phyloP scores from a whole-genome alignment of 2,329 filamentous ascomycete genomes.

The Aureobasidium uvarum region DNA sequence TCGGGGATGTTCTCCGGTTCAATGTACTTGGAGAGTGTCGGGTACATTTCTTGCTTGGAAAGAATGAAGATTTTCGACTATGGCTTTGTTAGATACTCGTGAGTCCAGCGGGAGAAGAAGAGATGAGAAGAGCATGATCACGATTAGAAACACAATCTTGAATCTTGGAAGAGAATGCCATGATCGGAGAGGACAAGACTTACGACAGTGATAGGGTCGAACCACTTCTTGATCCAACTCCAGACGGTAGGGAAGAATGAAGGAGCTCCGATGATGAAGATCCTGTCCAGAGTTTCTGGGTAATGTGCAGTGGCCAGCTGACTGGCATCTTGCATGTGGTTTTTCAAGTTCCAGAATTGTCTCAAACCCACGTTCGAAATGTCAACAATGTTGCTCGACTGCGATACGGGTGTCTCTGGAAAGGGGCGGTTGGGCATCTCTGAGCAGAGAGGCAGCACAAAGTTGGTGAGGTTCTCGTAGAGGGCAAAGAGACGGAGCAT shows the following conservation, averaged over 20 bases:
- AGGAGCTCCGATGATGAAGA: constrained; percentile 86
- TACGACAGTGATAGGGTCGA: constrained; percentile 74
- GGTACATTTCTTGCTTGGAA: constrained; percentile 65
- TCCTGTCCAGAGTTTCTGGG: constrained; percentile 85
- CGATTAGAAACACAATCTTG: too few relatives aligned
- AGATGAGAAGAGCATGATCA: too few relatives aligned
- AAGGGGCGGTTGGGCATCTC: constrained; percentile 68
- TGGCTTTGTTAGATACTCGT: too few relatives aligned
- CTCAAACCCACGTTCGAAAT: constrained; percentile 82
- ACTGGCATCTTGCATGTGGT: constrained; percentile 90
- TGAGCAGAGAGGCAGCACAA: constrained; percentile 81
- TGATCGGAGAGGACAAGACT: constrained; percentile 3
- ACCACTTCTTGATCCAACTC: constrained; percentile 96
- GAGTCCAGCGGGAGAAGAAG: too few relatives aligned
- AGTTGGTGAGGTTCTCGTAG: constrained; percentile 88
- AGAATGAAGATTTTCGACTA: constrained; percentile 92
- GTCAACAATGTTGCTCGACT: constrained; percentile 93
- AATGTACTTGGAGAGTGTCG: constrained; percentile 78
- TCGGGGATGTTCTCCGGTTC: constrained; percentile 80
- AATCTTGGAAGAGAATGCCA: too few relatives aligned
- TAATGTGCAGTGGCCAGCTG: constrained; percentile 89
- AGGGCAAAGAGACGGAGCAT: constrained; percentile 85
- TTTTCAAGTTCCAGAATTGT: constrained; percentile 94
- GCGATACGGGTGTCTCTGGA: constrained; percentile 80
- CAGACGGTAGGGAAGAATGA: constrained; percentile 89